A percentile compares a stretch with the other conserved stretches of the same genome.
Evolutionary conservation across 345 rosid genomes (phyloP).

Genomic region (Populus euphratica): DNA sequence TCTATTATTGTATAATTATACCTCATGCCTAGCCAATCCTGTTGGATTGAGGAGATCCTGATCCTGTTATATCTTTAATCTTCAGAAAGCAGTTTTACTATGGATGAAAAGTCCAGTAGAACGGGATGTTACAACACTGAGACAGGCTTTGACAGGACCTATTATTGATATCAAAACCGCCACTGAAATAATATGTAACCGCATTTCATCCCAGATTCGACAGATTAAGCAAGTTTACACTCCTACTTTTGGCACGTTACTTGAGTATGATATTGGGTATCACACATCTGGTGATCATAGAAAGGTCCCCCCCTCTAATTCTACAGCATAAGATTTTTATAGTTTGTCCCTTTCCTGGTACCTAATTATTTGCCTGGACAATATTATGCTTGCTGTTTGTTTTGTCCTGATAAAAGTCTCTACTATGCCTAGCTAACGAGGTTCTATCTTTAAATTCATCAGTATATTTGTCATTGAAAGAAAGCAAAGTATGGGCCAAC

Average conservation of each 20-base stretch:
- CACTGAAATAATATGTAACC: conserved; percentile 52
- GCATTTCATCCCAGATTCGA: conserved; percentile 49
- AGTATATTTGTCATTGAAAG: background rate
- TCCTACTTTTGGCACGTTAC: conserved; percentile 25
- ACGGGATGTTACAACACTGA: conserved; percentile 41
- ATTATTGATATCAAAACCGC: conserved; percentile 44
- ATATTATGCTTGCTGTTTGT: background rate
- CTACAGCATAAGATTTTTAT: background rate
- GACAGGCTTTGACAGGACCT: conserved; percentile 43
- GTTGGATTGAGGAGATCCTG: background rate
- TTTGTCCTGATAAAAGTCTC: background rate
- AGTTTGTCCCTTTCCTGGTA: background rate
- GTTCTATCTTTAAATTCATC: background rate
- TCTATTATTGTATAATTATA: no score
- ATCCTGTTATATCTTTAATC: background rate
- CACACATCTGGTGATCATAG: conserved; percentile 49
- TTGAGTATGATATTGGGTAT: conserved; percentile 46
- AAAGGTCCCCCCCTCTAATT: conserved; percentile 23
- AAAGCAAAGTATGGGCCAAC: background rate
- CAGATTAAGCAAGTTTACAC: conserved; percentile 50
- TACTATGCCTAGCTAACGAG: background rate
- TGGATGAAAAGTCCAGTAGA: conserved; percentile 58
- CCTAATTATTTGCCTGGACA: background rate
- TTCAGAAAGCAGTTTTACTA: conserved; percentile 50
- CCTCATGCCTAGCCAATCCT: background rate